These are phyloP conservation scores for Microdochium bolleyi DNA, from an alignment of 2,329 filamentous ascomycete species.

Conservation along the genomic window DNA sequence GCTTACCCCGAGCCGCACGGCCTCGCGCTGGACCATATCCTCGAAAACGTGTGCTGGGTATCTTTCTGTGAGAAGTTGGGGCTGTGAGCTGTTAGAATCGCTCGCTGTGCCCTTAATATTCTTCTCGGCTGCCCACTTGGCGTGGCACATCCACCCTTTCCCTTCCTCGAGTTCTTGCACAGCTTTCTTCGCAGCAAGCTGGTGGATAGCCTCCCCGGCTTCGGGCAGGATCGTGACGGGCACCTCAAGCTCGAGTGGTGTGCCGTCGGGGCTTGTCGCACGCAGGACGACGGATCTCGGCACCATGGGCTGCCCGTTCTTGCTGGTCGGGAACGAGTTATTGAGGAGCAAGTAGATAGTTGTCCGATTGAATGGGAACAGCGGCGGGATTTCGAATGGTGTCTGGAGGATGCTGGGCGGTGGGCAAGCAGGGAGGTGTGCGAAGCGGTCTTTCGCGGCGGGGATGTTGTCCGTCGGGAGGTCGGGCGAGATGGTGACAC, in stretches of 20 bases:
- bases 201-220: slow-evolving; percentile 52
- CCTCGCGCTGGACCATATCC: slow-evolving; percentile 57
- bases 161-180: slow-evolving; percentile 63
- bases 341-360: slow-evolving; percentile 55
- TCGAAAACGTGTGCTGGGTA: slow-evolving; percentile 39
- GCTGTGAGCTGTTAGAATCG: too few relatives aligned
- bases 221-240: slow-evolving; percentile 43
- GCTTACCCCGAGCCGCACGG: slow-evolving; percentile 54
- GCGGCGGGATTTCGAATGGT: slow-evolving; percentile 52
- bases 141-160: slow-evolving; percentile 55
- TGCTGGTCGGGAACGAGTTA: slow-evolving; percentile 32
- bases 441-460: slow-evolving; percentile 24
- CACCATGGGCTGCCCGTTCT: slow-evolving; percentile 27
- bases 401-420: slow-evolving; percentile 55
- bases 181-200: slow-evolving; percentile 61
- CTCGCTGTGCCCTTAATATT: slow-evolving; percentile 25
- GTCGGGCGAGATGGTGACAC: slow-evolving; percentile 7
- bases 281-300: slow-evolving; percentile 46
- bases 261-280: slow-evolving; percentile 45
- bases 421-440: slow-evolving; percentile 42
- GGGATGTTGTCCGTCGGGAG: slow-evolving; percentile 15
- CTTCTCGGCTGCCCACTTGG: slow-evolving; percentile 33
- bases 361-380: slow-evolving; percentile 61
- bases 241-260: slow-evolving; percentile 54
- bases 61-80: slow-evolving; percentile 21